Evolutionary conservation across 805 yeast genomes (phyloP), one percentile per base, ranked within the genome.

Genomic region (Yarrowia keelungensis): DNA sequence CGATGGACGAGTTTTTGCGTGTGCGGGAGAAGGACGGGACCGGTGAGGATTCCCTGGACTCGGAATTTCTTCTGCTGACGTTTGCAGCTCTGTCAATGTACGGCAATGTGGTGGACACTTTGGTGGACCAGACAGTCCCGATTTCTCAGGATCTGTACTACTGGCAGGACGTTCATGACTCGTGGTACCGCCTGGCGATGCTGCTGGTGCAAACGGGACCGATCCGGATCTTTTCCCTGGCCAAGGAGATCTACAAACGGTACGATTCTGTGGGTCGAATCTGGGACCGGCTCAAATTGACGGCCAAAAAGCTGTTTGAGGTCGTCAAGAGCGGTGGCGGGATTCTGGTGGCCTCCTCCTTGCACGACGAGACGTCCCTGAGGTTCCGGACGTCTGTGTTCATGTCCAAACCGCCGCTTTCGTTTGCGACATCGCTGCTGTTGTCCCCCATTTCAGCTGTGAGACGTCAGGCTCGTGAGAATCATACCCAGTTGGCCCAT

Each of bases 71-170:
- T n/a, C 47, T 62, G 36, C 43, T 62, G 36, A 62, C 67, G n/a
- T 77, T 81, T 67, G 75, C 79, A 0, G 67, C 80, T 2, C 64
- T 80, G 4, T 73, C 75, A 0, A 61, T 80, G 7, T 81, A 81
- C 69, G 81, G 81, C 19, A 73, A 75, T 19, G 67, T 78, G 8
- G 71, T 80, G 19, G 75, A 80, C 38, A 71, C 75, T 1, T 72
- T 85, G 36, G 73, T 85, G 46, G 72, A 73, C 8, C 75, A 77
- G 15, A 84, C 88, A 1, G 70, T 83, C 5, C 82, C 84, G 9
- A 71, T 84, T 14, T 70, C 76, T 26, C 81, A 80, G 49, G 84
- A 83, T 70, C 71, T 84, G n/a, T 76, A 76, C 41, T 86, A 85
- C 73, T 86, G 83, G 80, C 84, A 84, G 36, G 64, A 75, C 1